A percentile compares a stretch with the other conserved stretches of the same genome.
phyloP scores from a whole-genome alignment of 331 rosid species.

The Malus hybrid region DNA sequence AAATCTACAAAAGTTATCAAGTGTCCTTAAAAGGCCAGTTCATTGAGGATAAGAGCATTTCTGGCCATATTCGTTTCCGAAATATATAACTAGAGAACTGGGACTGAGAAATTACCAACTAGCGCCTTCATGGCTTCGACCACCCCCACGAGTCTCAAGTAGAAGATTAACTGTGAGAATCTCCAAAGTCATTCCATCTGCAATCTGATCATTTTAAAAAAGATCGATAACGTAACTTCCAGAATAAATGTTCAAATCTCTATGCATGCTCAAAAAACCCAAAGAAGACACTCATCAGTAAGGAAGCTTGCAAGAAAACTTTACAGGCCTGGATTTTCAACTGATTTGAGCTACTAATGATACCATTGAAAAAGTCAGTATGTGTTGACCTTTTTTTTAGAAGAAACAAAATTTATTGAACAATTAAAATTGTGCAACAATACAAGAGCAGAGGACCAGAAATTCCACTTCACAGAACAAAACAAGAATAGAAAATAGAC shows the following conservation, averaged over 20 bases:
- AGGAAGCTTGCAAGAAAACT: conserved; percentile 1
- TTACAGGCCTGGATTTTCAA: background rate
- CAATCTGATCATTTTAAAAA: conserved; percentile 44
- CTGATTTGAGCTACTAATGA: background rate
- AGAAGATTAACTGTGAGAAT: conserved; percentile 75
- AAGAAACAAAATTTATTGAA: background rate
- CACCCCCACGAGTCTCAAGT: conserved; percentile 88
- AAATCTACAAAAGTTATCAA: background rate
- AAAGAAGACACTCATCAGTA: conserved; percentile 1
- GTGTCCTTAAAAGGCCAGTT: background rate
- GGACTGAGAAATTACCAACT: conserved; percentile 55
- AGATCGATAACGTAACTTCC: conserved; percentile 22
- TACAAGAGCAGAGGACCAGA: background rate
- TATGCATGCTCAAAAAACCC: conserved; percentile 12
- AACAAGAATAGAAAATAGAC: background rate
- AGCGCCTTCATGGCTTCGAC: conserved; percentile 66
- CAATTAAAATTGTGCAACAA: background rate
- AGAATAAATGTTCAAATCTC: conserved; percentile 11
- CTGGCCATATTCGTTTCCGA: background rate
- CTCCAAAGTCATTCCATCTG: conserved; percentile 98
- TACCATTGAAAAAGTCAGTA: background rate
- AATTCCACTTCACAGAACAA: background rate
- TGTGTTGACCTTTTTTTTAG: background rate
- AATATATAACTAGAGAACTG: background rate
- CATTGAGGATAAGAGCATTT: background rate